Percentiles rank a stretch among this genome's conserved stretches.
Evolutionary conservation across 352 stramenopile species (phyloP).

Genomic region (Globisporangium polare): DNA sequence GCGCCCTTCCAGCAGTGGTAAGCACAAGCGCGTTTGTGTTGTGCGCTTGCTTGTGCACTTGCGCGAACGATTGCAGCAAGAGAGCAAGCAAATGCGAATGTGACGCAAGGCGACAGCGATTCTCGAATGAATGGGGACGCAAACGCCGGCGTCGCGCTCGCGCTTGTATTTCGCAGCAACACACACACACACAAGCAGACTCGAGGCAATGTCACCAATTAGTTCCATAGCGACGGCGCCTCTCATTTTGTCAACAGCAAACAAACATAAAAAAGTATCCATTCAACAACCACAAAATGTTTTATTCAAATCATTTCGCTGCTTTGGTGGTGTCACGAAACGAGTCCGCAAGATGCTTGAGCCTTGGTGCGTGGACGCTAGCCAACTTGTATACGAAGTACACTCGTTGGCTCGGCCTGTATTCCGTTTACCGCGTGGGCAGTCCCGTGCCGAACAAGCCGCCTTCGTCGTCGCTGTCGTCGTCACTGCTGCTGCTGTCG

Average conservation of each 20-base stretch:
- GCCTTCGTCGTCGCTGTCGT: slow-evolving; percentile 75
- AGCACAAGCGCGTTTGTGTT: neutral
- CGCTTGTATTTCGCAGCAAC: no score
- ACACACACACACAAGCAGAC: no score
- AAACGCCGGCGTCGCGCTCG: neutral
- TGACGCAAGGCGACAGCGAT: neutral
- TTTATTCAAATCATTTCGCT: neutral
- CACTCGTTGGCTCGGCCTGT: no score
- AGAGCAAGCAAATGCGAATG: no score
- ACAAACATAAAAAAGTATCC: no score
- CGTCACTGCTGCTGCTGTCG: slow-evolving; percentile 53
- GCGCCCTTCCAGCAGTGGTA: slow-evolving; percentile 81
- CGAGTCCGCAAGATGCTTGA: neutral
- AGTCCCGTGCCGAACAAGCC: slow-evolving; percentile 76
- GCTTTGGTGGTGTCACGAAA: neutral
- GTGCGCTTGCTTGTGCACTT: neutral
- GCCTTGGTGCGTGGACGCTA: neutral
- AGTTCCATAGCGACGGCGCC: no score
- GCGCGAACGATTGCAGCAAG: neutral
- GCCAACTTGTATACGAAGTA: no score
- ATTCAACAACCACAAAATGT: no score
- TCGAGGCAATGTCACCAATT: no score
- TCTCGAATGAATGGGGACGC: slow-evolving; percentile 1
- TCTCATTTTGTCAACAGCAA: no score
- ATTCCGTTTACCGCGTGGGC: slow-evolving; percentile 71